phyloP scores from a whole-genome alignment of 73 alveolate genomes.

The Tetrahymena borealis region DNA sequence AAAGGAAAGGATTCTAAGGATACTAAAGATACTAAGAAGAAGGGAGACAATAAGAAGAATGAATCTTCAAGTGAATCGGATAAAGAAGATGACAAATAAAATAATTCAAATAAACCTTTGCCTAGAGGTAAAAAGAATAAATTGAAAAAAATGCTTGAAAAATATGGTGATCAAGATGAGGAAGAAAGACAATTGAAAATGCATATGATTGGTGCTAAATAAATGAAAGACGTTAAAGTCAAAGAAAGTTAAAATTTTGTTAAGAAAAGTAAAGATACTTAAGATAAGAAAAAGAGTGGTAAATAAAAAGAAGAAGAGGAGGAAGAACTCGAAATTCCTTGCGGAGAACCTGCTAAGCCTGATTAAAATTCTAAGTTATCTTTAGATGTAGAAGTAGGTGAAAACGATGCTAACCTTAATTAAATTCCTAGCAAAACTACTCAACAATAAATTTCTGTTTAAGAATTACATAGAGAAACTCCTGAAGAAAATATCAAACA shows the following conservation, averaged over 20 bases:
- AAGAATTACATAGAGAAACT: not conserved
- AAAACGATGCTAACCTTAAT: not conserved
- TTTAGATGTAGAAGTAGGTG: not conserved
- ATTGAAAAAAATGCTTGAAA: slow-evolving; percentile 67
- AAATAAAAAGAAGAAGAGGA: not conserved
- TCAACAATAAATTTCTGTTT: slow-evolving; percentile 4
- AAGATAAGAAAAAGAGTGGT: not conserved
- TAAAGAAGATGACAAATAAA: slow-evolving; percentile 4
- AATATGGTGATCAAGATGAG: slow-evolving; percentile 81
- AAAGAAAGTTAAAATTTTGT: slow-evolving; percentile 5
- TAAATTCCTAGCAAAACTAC: slow-evolving; percentile 6
- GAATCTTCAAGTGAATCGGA: slow-evolving; percentile 1
- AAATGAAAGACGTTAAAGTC: slow-evolving; percentile 17
- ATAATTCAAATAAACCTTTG: not conserved
- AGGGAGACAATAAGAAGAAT: slow-evolving; percentile 4
- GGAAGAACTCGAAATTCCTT: slow-evolving; percentile 12
- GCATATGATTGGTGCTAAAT: slow-evolving; percentile 71
- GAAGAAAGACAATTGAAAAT: slow-evolving; percentile 73
- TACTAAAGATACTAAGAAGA: slow-evolving; percentile 5
- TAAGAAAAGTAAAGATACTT: slow-evolving; percentile 36
- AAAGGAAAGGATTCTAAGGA: slow-evolving; percentile 2
- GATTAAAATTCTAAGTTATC: not conserved
- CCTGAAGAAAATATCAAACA: not conserved
- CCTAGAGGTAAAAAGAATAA: slow-evolving; percentile 62
- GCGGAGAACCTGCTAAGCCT: not conserved